Base-by-base conservation (phyloP, 371 early-diverging fungal species). In the Sporodiniella umbellata region DNA sequence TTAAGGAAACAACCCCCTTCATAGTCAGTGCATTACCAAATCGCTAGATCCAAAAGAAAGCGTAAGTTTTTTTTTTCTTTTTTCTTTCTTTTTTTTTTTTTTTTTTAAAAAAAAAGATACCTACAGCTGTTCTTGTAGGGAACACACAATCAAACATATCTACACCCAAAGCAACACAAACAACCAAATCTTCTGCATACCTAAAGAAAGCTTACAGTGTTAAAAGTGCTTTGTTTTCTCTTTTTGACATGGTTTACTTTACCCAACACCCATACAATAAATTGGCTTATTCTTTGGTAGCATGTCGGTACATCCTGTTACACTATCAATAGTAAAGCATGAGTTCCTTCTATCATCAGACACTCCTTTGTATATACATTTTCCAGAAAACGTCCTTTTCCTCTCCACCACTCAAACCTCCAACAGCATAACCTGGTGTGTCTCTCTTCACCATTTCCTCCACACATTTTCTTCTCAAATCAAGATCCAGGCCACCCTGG, bases 111-210 rank as follows among this genome's bases (percentile, higher is more conserved):
- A 23, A 17, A n/a, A 19, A 19, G 19, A 24, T n/a, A 63, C 74
- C 65, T 77, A 83, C 83, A 0, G 96, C 97, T 14, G 96, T 98
- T 45, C 98, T 81, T 8, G 98, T 96, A 17, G 98, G 98, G 67
- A 90, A 98, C 5, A 98, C 98, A 71, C 98, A 98, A 66, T 98
- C 98, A 64, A 87, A 93, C 96, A 96, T 96, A 67, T 96, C 96
- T 21, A 92, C 91, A 45, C 98, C 98, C 42, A 98, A 72, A 22
- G 96, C 94, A 28, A 88, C 82, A 75, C 94, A 94, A 1, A 98
- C 90, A 6, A 96, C 90, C 58, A 96, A 64, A 71, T 96, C 96
- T 54, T 91, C 93, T 4, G 95, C 94, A 60, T 96, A 97, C 4
- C 95, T 95, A 44, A 69, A 71, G 3, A 80, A 76, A 22, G 8